A percentile compares a stretch with the other conserved stretches of the same genome.
Conservation (phyloP, 129 eudicot genomes). For the Helianthus tuberosus region DNA sequence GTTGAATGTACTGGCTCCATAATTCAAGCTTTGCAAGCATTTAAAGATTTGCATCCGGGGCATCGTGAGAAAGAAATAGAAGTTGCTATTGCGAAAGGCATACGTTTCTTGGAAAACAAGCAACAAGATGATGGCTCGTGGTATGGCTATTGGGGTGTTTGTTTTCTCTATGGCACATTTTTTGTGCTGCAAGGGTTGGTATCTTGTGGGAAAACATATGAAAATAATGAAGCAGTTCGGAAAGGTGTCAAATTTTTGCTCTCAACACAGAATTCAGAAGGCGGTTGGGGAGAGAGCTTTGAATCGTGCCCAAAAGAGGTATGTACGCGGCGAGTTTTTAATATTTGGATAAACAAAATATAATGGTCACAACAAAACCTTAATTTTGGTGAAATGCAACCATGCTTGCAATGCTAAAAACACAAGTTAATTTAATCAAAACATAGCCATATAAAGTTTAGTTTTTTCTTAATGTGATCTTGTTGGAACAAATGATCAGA, state of each 20-base stretch:
- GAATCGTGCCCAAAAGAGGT: conserved; percentile 42
- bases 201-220: conserved; percentile 49
- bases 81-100: conserved; percentile 31
- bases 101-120: conserved; percentile 26
- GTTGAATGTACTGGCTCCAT: conserved; percentile 36
- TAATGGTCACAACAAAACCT: background rate
- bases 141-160: conserved; percentile 66
- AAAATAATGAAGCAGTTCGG: conserved; percentile 46
- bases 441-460: no score
- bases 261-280: conserved; percentile 57
- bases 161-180: conserved; percentile 60
- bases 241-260: conserved; percentile 49
- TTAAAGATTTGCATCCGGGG: conserved; percentile 26
- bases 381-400: background rate
- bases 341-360: background rate
- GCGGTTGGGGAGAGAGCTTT: conserved; percentile 54
- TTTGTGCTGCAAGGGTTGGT: conserved; percentile 44
- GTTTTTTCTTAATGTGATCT: background rate
- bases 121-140: conserved; percentile 39
- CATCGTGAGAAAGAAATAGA: conserved; percentile 36
- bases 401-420: background rate
- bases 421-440: no score
- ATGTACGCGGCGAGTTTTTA: background rate
- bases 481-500: conserved; percentile 13
- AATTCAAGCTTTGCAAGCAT: conserved; percentile 24